Evolutionary conservation across 257 asterid genomes (phyloP), one percentile per base, ranked within the genome.

Genomic region (Scutellaria baicalensis): DNA sequence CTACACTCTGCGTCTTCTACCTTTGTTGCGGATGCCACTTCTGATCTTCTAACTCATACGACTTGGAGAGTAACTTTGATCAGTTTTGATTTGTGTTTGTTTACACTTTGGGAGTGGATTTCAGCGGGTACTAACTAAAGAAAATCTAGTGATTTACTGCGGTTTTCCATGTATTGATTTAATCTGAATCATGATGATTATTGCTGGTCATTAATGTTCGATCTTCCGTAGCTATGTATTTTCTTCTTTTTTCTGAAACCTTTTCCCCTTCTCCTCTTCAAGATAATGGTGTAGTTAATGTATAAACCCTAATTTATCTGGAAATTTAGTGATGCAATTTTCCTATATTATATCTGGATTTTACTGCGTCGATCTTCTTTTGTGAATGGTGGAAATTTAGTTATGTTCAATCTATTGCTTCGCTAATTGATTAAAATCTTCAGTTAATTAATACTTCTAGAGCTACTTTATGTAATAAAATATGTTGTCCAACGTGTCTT

Each of bases 1-100:
- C 86, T 6, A 72, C 83, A 21, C 84, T 92, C 58, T 79, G 85
- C 59, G 69, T 81, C 76, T 89, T 87, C 87, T 92, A 80, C 87
- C 80, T 92, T 31, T 89, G 86, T 36, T 87, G 93, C 80, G 96
- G 97, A 16, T 84, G 96, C 76, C 91, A 88, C 60, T 69, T 89
- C 78, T 92, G 91, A 89, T 63, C 16, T 64, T 39, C 31, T 2
- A n/a, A n/a, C n/a, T n/a, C n/a, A n/a, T n/a, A n/a, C n/a, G 33
- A 27, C 4, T 23, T 23, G 27, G 27, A 23, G 27, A 23, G 27
- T 23, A 23, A 52, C 16, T n/a, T n/a, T 8, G 9, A 12, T 10
- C 51, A 38, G 1, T 40, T 45, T 56, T 68, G 20, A 39, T 23
- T 63, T 10, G 12, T 17, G 38, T 31, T 36, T 38, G 4, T 45